Percentiles rank a stretch among this genome's conserved stretches.
Conservation (phyloP, 495 filamentous ascomycete genomes). For the Aspergillus bertholletiae region DNA sequence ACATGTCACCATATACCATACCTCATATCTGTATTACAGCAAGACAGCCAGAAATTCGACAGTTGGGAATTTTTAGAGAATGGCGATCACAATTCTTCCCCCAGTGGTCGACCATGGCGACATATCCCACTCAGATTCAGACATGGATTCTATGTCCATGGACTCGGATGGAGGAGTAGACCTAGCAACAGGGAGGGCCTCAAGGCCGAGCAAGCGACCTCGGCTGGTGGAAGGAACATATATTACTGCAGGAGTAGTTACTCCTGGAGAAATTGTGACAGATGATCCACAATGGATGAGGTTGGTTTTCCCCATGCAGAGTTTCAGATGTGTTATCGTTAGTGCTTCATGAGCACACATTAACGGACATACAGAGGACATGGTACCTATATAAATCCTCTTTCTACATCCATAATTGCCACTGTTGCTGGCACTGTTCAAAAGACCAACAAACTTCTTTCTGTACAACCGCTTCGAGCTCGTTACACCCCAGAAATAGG, state of each 20-base stretch:
- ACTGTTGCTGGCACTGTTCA: constrained; percentile 83
- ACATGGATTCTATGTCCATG: constrained; percentile 44
- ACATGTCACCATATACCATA: background rate
- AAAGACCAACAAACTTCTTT: constrained; percentile 94
- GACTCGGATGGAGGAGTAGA: constrained; percentile 63
- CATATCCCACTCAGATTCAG: constrained; percentile 26
- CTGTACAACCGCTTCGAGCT: constrained; percentile 82
- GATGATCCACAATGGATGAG: constrained; percentile 96
- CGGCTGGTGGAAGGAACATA: constrained; percentile 25
- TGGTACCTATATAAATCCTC: constrained; percentile 66
- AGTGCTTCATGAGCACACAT: constrained; percentile 1
- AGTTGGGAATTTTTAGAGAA: constrained; percentile 25
- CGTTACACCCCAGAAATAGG: constrained; percentile 95
- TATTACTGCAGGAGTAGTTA: constrained; percentile 59
- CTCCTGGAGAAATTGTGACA: constrained; percentile 86
- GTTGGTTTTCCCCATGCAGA: constrained; percentile 33
- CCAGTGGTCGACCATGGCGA: constrained; percentile 48
- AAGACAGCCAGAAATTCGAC: background rate
- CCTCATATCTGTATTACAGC: background rate
- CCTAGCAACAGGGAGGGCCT: constrained; percentile 35
- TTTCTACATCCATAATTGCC: constrained; percentile 67
- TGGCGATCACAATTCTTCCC: constrained; percentile 79
- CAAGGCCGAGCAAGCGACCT: constrained; percentile 40
- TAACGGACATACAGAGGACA: constrained; percentile 58
- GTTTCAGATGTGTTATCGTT: background rate